These are phyloP conservation scores for Penicillium robsamsonii DNA, from an alignment of 495 filamentous ascomycete genomes.

Conservation along the genomic window DNA sequence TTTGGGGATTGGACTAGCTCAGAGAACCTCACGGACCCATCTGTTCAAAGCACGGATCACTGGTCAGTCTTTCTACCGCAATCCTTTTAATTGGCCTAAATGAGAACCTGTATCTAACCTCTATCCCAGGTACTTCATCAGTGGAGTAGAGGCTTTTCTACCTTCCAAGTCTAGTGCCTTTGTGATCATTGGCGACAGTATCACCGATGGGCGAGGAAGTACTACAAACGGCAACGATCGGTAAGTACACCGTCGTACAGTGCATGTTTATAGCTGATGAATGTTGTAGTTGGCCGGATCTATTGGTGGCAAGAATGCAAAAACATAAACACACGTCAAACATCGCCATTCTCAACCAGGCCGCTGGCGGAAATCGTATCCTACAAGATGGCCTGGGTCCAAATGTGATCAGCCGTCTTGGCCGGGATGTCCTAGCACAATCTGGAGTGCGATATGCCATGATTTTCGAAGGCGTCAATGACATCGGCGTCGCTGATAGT, in stretches of 20 bases:
- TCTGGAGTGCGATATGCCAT: conserved; percentile 59
- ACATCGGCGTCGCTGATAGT: conserved; percentile 56
- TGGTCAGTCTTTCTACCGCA: conserved; percentile 21
- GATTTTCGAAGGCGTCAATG: conserved; percentile 75
- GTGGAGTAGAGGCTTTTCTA: conserved; percentile 57
- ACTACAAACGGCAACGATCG: conserved; percentile 63
- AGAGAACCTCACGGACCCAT: conserved; percentile 42
- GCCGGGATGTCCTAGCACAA: conserved; percentile 60
- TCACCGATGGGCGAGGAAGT: conserved; percentile 69
- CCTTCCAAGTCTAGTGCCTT: conserved; percentile 46
- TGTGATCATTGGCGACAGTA: conserved; percentile 68
- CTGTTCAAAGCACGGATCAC: conserved; percentile 25
- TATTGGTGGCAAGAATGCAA: conserved; percentile 57
- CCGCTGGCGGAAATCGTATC: conserved; percentile 70
- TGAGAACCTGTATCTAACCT: background rate
- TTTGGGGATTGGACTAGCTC: conserved; percentile 53
- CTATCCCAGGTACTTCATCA: conserved; percentile 55
- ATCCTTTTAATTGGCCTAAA: background rate
- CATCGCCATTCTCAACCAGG: conserved; percentile 65
- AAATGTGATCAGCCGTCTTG: conserved; percentile 57
- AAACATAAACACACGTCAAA: conserved; percentile 40
- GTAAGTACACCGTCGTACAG: conserved; percentile 26
- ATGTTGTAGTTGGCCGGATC: conserved; percentile 59
- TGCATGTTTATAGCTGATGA: background rate
- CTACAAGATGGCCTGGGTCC: conserved; percentile 63